Conservation (phyloP, 768 basidiomycete genomes). For the Tylopilus intermedius region DNA sequence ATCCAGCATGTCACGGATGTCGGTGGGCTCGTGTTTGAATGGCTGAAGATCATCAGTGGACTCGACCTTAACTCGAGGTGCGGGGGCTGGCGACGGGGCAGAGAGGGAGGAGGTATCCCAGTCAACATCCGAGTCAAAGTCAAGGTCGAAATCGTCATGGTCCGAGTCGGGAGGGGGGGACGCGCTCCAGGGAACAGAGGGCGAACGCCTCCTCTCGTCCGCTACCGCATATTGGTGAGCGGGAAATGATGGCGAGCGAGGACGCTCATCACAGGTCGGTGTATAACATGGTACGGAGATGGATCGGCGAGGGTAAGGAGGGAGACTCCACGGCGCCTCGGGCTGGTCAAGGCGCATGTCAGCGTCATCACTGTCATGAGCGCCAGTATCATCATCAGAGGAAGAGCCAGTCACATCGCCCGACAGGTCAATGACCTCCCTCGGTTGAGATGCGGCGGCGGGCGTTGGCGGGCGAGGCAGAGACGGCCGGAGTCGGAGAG, state of each 20-base stretch:
- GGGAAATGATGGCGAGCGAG: constrained; percentile 28
- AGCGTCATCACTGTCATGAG: constrained; percentile 14
- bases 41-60: constrained; percentile 26
- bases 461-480: constrained; percentile 22
- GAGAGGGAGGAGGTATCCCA: constrained; percentile 51
- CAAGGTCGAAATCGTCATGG: constrained; percentile 41
- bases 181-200: constrained; percentile 54
- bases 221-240: constrained; percentile 18
- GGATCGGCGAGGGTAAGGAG: constrained; percentile 53
- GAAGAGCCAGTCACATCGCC: constrained; percentile 32
- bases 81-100: constrained; percentile 19
- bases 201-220: constrained; percentile 45
- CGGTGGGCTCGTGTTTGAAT: constrained; percentile 56
- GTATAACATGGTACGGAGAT: constrained; percentile 55
- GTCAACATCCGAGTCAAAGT: constrained; percentile 54
- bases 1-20: constrained; percentile 61
- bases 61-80: constrained; percentile 19
- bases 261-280: constrained; percentile 37
- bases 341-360: constrained; percentile 19
- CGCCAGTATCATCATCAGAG: constrained; percentile 29
- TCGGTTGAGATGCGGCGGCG: constrained; percentile 11
- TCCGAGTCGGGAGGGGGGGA: constrained; percentile 70
- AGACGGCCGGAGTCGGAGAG: constrained; percentile 51
- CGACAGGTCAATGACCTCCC: constrained; percentile 39
- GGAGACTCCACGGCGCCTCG: constrained; percentile 46